phyloP scores from a whole-genome alignment of 176 grass and related monocot species.

The Carex littledalei region DNA sequence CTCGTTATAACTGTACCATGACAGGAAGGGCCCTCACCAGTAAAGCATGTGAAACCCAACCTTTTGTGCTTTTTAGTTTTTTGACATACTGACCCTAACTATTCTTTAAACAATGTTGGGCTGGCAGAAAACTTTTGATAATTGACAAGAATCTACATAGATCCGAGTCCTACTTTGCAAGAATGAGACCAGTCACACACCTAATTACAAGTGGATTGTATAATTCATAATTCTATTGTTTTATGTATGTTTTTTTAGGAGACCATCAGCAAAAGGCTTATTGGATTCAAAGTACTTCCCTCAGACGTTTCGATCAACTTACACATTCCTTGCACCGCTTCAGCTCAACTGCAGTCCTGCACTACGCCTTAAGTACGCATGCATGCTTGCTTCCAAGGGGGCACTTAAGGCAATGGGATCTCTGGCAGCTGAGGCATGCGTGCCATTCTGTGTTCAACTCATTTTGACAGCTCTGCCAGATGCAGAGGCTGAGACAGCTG shows the following conservation, averaged over 20 bases:
- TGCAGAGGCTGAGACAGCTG: constrained; percentile 50
- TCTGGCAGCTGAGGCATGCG: constrained; percentile 77
- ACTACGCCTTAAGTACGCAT: constrained; percentile 68
- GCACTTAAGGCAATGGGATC: constrained; percentile 76
- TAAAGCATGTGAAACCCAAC: constrained; percentile 9
- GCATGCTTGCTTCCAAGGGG: constrained; percentile 75
- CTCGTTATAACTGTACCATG: neutral
- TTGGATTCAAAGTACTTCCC: constrained; percentile 84
- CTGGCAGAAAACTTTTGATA: neutral
- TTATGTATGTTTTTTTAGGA: constrained; percentile 38
- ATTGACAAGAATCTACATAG: neutral
- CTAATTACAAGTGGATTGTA: neutral
- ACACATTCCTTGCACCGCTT: constrained; percentile 87
- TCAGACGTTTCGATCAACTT: constrained; percentile 62
- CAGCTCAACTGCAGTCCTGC: constrained; percentile 55
- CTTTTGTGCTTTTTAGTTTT: constrained; percentile 8
- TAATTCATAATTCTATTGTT: neutral
- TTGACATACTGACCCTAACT: neutral
- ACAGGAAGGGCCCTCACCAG: neutral
- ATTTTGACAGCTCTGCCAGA: constrained; percentile 51
- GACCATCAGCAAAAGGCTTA: constrained; percentile 70
- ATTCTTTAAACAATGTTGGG: neutral
- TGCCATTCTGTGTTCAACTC: constrained; percentile 68
- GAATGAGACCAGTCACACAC: neutral
- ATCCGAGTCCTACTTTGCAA: neutral